These are phyloP conservation scores for Ophiocordyceps australis DNA, from an alignment of 2,329 filamentous ascomycete genomes.

Conservation along the genomic window DNA sequence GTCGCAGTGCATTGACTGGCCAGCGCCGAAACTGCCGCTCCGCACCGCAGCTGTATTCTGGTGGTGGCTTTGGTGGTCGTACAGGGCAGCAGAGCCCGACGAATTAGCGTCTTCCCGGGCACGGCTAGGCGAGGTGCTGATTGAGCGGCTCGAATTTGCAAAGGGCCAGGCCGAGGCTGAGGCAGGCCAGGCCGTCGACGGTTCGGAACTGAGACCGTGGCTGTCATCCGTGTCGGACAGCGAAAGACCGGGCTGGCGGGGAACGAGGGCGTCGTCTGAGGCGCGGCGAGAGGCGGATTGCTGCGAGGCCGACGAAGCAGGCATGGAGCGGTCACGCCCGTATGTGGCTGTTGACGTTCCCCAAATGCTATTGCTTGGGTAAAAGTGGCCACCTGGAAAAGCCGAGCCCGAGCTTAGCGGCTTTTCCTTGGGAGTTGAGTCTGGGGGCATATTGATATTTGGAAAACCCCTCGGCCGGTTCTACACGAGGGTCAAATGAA, in stretches of 20 bases:
- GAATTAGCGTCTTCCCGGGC: conserved; percentile 29
- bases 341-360: too few species aligned
- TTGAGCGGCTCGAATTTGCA: conserved; percentile 20
- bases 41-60: too few species aligned
- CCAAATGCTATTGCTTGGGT: conserved; percentile 16
- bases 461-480: conserved; percentile 18
- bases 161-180: too few species aligned
- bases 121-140: conserved; percentile 39
- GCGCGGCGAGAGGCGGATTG: too few species aligned
- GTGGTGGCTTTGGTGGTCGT: too few species aligned
- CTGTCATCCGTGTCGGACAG: conserved; percentile 10
- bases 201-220: conserved; percentile 22
- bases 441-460: conserved; percentile 17
- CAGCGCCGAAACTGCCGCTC: conserved; percentile 7
- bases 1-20: conserved; percentile 7
- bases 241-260: conserved; percentile 15
- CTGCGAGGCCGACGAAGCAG: too few species aligned
- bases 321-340: too few species aligned
- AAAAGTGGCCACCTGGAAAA: conserved; percentile 16
- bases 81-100: too few species aligned
- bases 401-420: conserved; percentile 22
- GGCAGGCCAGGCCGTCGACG: too few species aligned
- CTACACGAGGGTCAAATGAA: conserved; percentile 7
- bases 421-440: conserved; percentile 12
- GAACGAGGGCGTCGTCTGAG: conserved; percentile 19